phyloP scores from a whole-genome alignment of 2,329 filamentous ascomycete species.

The Diplodia seriata region DNA sequence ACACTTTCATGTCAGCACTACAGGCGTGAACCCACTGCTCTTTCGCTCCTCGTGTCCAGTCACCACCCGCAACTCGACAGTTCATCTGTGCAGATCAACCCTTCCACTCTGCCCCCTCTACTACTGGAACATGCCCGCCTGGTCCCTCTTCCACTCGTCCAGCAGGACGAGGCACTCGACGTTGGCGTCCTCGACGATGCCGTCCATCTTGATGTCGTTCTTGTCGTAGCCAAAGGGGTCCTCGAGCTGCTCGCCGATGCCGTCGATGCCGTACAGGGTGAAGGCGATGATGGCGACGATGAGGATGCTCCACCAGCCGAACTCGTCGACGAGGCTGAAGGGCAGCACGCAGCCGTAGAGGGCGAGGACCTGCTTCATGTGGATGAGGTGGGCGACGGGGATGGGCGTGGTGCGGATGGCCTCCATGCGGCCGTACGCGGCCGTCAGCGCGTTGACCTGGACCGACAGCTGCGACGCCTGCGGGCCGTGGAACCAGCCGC shows the following conservation, averaged over 20 bases:
- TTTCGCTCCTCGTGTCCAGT: no score
- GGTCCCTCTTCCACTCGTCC: slow-evolving; percentile 61
- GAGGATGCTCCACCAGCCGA: slow-evolving; percentile 67
- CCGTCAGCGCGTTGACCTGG: slow-evolving; percentile 63
- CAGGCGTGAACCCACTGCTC: not conserved
- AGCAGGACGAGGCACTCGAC: slow-evolving; percentile 65
- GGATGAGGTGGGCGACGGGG: slow-evolving; percentile 69
- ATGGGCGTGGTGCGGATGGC: slow-evolving; percentile 70
- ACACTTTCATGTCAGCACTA: not conserved
- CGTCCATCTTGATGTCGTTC: slow-evolving; percentile 73
- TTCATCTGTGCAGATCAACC: not conserved
- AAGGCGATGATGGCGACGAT: slow-evolving; percentile 67
- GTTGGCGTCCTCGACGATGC: slow-evolving; percentile 66
- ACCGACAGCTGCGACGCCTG: slow-evolving; percentile 64
- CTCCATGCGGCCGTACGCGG: slow-evolving; percentile 69
- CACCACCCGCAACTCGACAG: no score
- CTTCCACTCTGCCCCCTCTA: not conserved
- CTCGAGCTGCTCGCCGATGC: slow-evolving; percentile 68
- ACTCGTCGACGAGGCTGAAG: slow-evolving; percentile 68
- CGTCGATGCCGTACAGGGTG: slow-evolving; percentile 69
- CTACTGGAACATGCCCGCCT: slow-evolving; percentile 25
- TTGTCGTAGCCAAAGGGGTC: slow-evolving; percentile 71
- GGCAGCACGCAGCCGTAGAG: slow-evolving; percentile 67
- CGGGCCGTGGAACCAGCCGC: slow-evolving; percentile 67
- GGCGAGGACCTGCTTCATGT: slow-evolving; percentile 68